Base-by-base conservation (phyloP, 2,329 filamentous ascomycete genomes). In the Colletotrichum sp. region DNA sequence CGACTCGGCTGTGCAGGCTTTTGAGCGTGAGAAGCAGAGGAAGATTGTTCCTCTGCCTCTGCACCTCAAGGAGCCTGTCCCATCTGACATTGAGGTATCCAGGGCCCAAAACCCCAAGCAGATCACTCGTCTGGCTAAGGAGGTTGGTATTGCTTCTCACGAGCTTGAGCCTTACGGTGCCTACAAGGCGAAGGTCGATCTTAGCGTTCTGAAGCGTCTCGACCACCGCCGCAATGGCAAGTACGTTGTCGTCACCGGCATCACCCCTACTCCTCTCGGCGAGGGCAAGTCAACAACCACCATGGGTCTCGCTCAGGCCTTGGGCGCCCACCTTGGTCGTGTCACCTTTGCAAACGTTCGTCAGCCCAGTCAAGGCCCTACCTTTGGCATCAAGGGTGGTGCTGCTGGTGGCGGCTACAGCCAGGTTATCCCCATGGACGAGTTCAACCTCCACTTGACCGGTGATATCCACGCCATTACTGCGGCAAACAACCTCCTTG, bases 371-470 rank as follows among this genome's bases (percentile, higher is more conserved):
- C 97, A 99, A 88, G 97, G 97, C 6, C 97, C 97, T 72, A 99
- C 97, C 0, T 99, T 99, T 84, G 97, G 97, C 82, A 99, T 99
- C 90, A 99, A 99, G 90, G 97, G 97, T 78, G 97, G 97, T 82
- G 97, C 97, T 76, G 97, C 97, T 72, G 97, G 97, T 82, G 97
- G 97, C 85, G 97, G 97, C 52, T 99, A 99, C 91, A 98, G 95
- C 85, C 97, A 99, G 85, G 97, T 99, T 82, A 99, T 99, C 81
- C 97, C 97, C 75, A 99, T 99, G 97, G 97, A 99, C 81, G 97
- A 99, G 86, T 99, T 99, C 89, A 99, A 99, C 87, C 89, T 99
- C 83, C 97, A 99, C 85, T 88, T 99, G 82, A 99, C 97, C 71
- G 97, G 97, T 81, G 97, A 99, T 84, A 99, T 99, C 73, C 97